phyloP scores from a whole-genome alignment of 2,329 filamentous ascomycete species.

The Lasiodiplodia citricola region DNA sequence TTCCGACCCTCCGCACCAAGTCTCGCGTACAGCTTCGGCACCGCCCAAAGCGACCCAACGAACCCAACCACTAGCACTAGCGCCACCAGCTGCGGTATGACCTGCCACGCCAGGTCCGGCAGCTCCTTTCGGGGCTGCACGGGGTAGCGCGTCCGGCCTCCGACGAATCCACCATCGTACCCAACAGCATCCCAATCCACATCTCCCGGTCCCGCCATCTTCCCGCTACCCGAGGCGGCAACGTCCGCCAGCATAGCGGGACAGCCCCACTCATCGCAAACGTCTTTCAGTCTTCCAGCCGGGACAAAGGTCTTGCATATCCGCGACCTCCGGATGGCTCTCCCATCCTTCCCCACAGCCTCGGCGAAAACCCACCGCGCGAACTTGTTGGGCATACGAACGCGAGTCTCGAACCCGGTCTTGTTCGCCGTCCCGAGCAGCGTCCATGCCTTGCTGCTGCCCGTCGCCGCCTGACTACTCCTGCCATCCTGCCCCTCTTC shows the following conservation, averaged over 20 bases:
- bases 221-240: neutral
- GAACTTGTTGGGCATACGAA: neutral
- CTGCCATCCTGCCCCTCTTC: neutral
- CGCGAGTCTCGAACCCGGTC: conserved; percentile 9
- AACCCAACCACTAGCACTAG: neutral
- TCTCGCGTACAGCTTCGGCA: neutral
- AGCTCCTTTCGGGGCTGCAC: neutral
- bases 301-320: conserved; percentile 9
- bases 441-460: neutral
- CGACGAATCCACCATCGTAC: neutral
- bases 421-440: neutral
- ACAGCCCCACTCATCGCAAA: conserved; percentile 10
- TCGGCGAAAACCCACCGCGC: neutral
- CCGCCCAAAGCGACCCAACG: neutral
- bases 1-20: neutral
- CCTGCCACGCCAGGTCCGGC: neutral
- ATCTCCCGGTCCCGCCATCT: neutral
- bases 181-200: neutral
- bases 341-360: conserved; percentile 14
- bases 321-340: neutral
- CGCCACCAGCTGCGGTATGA: neutral
- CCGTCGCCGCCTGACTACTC: too few species aligned
- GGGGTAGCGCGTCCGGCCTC: neutral
- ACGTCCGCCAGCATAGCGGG: neutral
- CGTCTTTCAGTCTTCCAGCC: neutral